phyloP scores from a whole-genome alignment of 129 eudicot genomes.

The Tagetes erecta region DNA sequence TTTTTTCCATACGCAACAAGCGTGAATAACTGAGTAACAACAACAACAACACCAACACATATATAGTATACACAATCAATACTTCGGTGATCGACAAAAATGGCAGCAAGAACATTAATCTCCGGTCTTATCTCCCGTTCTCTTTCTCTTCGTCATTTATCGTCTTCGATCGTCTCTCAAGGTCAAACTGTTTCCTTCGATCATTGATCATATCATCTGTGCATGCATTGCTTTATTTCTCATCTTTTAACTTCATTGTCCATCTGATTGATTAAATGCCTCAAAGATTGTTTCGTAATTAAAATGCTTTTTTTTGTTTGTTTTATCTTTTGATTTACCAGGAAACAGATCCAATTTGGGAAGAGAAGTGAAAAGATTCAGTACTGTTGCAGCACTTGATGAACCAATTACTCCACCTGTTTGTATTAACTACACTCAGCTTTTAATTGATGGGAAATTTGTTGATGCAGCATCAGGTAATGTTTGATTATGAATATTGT shows the following conservation, averaged over 20 bases:
- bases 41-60: no score
- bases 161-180: slow-evolving; percentile 27
- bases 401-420: slow-evolving; percentile 57
- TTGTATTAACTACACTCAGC: slow-evolving; percentile 47
- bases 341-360: slow-evolving; percentile 34
- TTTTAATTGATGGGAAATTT: slow-evolving; percentile 61
- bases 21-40: not conserved
- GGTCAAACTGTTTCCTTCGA: slow-evolving; percentile 14
- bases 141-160: slow-evolving; percentile 26
- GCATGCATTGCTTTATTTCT: not conserved
- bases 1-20: not conserved
- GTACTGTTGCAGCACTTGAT: slow-evolving; percentile 47
- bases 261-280: slow-evolving; percentile 21
- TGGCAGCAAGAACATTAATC: slow-evolving; percentile 42
- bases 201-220: slow-evolving; percentile 6
- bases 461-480: slow-evolving; percentile 68
- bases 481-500: not conserved
- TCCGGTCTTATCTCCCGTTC: slow-evolving; percentile 34
- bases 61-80: no score
- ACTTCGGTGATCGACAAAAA: slow-evolving; percentile 10
- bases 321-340: not conserved
- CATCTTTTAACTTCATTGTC: slow-evolving; percentile 9
- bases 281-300: not conserved
- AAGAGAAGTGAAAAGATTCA: slow-evolving; percentile 31
- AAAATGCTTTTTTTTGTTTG: no score